Percentiles rank a stretch among this genome's conserved stretches.
phyloP scores from a whole-genome alignment of 1,139 yeast genomes.

The Magnusiomyces tetraspermus region DNA sequence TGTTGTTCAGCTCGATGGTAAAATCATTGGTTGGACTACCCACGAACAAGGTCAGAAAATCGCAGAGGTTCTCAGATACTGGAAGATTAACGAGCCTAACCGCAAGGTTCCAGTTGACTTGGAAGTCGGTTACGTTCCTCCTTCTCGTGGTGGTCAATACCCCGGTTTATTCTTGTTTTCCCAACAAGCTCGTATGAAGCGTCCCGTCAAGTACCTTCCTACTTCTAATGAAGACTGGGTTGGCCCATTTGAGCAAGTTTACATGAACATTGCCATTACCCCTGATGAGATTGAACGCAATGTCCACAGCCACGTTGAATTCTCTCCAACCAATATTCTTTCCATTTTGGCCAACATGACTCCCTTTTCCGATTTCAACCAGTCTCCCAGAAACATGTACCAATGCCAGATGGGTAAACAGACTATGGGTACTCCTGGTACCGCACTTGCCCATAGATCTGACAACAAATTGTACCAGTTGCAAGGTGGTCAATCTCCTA shows the following conservation, averaged over 20 bases:
- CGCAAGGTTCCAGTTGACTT: slow-evolving; percentile 73
- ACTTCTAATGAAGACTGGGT: slow-evolving; percentile 72
- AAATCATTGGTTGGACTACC: slow-evolving; percentile 86
- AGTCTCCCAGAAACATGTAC: slow-evolving; percentile 98
- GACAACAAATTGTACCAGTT: slow-evolving; percentile 89
- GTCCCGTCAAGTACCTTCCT: slow-evolving; percentile 90
- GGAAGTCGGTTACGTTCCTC: slow-evolving; percentile 94
- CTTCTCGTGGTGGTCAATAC: slow-evolving; percentile 89
- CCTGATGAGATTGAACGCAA: slow-evolving; percentile 81
- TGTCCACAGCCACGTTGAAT: slow-evolving; percentile 87
- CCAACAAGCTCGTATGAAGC: slow-evolving; percentile 88
- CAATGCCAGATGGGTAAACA: slow-evolving; percentile 99
- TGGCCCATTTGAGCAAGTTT: slow-evolving; percentile 97
- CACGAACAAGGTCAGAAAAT: slow-evolving; percentile 80
- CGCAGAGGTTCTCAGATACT: slow-evolving; percentile 81
- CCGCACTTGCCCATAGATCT: slow-evolving; percentile 81
- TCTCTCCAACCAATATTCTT: slow-evolving; percentile 84
- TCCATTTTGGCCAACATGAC: slow-evolving; percentile 93
- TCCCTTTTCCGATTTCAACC: slow-evolving; percentile 96
- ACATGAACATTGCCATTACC: slow-evolving; percentile 91
- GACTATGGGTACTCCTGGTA: slow-evolving; percentile 99
- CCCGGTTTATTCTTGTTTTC: slow-evolving; percentile 91
- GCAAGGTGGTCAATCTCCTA: slow-evolving; percentile 95
- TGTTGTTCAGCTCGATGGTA: slow-evolving; percentile 91
- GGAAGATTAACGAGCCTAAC: slow-evolving; percentile 72